These are phyloP conservation scores for Pseudogymnoascus verrucosus DNA, from an alignment of 2,329 filamentous ascomycete species.

Conservation along the genomic window DNA sequence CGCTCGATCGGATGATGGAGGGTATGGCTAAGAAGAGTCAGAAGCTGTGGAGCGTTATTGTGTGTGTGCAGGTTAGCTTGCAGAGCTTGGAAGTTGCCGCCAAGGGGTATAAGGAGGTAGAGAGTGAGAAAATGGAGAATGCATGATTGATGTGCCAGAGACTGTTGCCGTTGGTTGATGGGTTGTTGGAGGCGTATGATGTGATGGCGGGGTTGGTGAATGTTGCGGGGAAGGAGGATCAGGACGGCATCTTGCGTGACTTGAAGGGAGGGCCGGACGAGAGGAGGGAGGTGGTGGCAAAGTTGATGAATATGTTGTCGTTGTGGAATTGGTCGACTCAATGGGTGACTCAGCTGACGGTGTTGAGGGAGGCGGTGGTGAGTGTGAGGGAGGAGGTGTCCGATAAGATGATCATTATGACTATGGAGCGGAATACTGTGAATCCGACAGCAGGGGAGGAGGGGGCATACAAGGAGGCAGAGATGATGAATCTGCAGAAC, in stretches of 20 bases:
- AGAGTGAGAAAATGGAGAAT: neutral
- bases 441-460: neutral
- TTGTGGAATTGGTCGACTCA: neutral
- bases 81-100: too few species aligned
- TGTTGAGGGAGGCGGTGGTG: neutral
- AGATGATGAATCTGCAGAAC: neutral
- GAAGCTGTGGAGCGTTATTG: neutral
- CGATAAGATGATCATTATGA: neutral
- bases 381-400: neutral
- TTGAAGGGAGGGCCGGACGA: too few species aligned
- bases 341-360: neutral
- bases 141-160: neutral
- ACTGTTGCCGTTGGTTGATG: neutral
- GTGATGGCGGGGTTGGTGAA: neutral
- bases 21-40: neutral
- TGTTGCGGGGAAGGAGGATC: too few species aligned
- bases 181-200: neutral
- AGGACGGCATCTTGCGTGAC: neutral
- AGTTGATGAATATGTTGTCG: neutral
- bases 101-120: too few species aligned
- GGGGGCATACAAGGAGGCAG: neutral
- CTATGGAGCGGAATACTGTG: neutral
- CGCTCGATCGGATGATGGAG: neutral
- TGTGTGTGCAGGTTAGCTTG: too few species aligned
- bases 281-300: neutral